phyloP scores from a whole-genome alignment of 2,329 filamentous ascomycete species.

The Fusarium coicis region DNA sequence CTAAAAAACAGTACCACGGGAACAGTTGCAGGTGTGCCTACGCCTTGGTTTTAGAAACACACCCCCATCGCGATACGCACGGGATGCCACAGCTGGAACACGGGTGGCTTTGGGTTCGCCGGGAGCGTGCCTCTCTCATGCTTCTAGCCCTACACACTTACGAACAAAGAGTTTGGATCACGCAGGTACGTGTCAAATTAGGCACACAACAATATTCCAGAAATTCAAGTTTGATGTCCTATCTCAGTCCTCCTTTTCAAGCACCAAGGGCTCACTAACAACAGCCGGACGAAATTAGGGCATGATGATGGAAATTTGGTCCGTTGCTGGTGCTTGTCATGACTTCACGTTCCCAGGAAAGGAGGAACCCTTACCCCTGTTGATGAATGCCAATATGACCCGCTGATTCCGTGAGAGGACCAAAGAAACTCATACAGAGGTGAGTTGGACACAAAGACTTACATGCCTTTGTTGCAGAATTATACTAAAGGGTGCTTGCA shows the following conservation, averaged over 20 bases:
- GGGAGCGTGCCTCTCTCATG: slow-evolving; percentile 24
- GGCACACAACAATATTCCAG: slow-evolving; percentile 31
- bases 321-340: slow-evolving; percentile 20
- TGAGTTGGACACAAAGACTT: slow-evolving; percentile 25
- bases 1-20: slow-evolving; percentile 39
- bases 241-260: slow-evolving; percentile 38
- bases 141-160: slow-evolving; percentile 36
- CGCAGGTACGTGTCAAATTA: slow-evolving; percentile 35
- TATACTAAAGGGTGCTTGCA: slow-evolving; percentile 11
- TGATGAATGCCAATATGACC: slow-evolving; percentile 20
- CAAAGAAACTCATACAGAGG: slow-evolving; percentile 19
- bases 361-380: slow-evolving; percentile 29
- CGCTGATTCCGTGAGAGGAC: slow-evolving; percentile 22
- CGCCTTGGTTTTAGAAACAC: slow-evolving; percentile 30
- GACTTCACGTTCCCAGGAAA: slow-evolving; percentile 31
- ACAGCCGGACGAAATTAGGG: slow-evolving; percentile 26
- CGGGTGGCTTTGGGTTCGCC: slow-evolving; percentile 36
- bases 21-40: slow-evolving; percentile 22
- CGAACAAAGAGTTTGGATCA: slow-evolving; percentile 23
- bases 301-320: slow-evolving; percentile 41
- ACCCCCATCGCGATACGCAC: slow-evolving; percentile 33
- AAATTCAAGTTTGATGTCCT: slow-evolving; percentile 28
- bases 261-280: slow-evolving; percentile 26
- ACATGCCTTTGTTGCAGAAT: neutral
- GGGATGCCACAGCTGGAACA: slow-evolving; percentile 32